Percentiles rank a stretch among this genome's conserved stretches.
These are phyloP conservation scores for Cystobasidium pallidum DNA, from an alignment of 1,284 basidiomycete species.

Conservation along the genomic window DNA sequence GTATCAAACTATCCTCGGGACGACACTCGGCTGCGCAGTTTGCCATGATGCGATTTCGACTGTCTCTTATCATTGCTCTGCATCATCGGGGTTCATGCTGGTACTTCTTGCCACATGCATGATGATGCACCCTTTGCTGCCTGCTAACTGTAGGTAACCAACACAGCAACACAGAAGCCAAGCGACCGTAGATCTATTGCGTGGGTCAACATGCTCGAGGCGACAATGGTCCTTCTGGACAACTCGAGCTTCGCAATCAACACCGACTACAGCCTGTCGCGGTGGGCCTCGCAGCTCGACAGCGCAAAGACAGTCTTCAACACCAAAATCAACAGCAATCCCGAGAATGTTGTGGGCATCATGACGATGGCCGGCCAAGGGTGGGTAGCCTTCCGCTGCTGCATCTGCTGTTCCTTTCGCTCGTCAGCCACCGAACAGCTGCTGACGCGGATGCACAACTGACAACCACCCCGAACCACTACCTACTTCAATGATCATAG, in stretches of 20 bases:
- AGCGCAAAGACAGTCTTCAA: conserved; percentile 89
- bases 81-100: no score
- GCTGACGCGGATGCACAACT: conserved; percentile 32
- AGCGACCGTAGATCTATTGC: no score
- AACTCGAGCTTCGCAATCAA: conserved; percentile 64
- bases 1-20: no score
- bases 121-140: no score
- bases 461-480: background rate
- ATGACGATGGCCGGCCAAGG: conserved; percentile 95
- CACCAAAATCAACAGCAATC: conserved; percentile 91
- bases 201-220: conserved; percentile 62
- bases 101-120: no score
- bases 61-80: no score
- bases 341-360: conserved; percentile 93
- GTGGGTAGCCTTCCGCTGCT: conserved; percentile 64
- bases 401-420: conserved; percentile 36
- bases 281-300: conserved; percentile 70
- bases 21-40: no score
- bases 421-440: background rate
- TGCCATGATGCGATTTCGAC: no score
- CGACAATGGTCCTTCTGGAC: conserved; percentile 73
- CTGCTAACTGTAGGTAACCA: background rate
- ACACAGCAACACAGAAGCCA: no score
- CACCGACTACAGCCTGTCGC: conserved; percentile 84
- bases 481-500: no score